Percentiles rank a stretch among this genome's conserved stretches.
Conservation (phyloP, 148 eudicot species). For the Vaccinium macrocarpon region DNA sequence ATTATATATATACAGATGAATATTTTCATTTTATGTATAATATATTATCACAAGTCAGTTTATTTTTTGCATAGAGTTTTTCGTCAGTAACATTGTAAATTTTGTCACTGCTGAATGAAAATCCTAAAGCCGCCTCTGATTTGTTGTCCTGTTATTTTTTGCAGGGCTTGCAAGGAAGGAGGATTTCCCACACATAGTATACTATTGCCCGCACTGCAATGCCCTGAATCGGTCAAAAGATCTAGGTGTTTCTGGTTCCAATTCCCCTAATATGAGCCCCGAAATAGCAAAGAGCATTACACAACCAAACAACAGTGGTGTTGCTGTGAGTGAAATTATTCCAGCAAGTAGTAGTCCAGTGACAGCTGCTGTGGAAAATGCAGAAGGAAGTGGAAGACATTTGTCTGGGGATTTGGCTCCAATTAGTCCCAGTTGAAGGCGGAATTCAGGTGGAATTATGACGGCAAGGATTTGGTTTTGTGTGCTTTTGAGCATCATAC, state of each 20-base stretch:
- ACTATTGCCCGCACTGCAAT: constrained; percentile 92
- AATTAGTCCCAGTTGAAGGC: constrained; percentile 1
- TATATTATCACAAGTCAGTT: no score
- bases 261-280: constrained; percentile 28
- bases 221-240: constrained; percentile 76
- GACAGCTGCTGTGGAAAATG: constrained; percentile 25
- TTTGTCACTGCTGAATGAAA: no score
- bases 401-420: constrained; percentile 8
- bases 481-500: not conserved
- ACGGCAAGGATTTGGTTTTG: not conserved
- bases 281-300: constrained; percentile 26
- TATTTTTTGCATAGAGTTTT: no score
- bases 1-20: no score
- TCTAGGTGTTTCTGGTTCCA: constrained; percentile 25
- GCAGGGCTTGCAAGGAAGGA: constrained; percentile 95
- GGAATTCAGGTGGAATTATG: not conserved
- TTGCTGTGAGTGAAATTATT: constrained; percentile 24
- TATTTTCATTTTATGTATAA: no score
- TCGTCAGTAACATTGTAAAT: no score
- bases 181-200: constrained; percentile 74
- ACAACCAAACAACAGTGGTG: constrained; percentile 22
- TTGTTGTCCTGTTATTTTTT: constrained; percentile 12
- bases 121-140: not conserved
- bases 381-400: constrained; percentile 20
- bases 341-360: constrained; percentile 24